Conservation (phyloP, 371 early-diverging fungal genomes). For the Catenaria anguillulae region DNA sequence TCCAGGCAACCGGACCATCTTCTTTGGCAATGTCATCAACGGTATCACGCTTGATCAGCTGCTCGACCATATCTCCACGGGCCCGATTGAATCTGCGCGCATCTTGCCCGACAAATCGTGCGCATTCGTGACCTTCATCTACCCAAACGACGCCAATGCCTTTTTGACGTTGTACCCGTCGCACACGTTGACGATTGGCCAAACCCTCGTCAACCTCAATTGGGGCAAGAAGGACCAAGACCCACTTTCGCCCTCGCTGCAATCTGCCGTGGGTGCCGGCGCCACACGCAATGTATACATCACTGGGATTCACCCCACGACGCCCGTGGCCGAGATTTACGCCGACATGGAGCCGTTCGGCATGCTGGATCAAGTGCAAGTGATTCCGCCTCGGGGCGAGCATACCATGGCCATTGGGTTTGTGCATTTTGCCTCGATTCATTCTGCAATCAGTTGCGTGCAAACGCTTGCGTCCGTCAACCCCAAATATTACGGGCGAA, state of each 20-base stretch:
- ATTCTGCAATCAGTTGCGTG: constrained; percentile 56
- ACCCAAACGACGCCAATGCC: constrained; percentile 39
- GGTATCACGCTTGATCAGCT: not conserved
- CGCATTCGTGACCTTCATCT: constrained; percentile 63
- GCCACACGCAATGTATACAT: constrained; percentile 65
- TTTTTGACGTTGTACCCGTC: constrained; percentile 29
- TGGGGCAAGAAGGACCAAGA: constrained; percentile 48
- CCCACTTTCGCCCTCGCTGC: constrained; percentile 26
- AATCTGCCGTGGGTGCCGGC: constrained; percentile 43
- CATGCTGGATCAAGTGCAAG: constrained; percentile 50
- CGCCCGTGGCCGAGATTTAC: constrained; percentile 32
- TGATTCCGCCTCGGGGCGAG: constrained; percentile 42
- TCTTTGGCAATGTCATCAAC: not conserved
- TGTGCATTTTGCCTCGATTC: constrained; percentile 56
- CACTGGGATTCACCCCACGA: constrained; percentile 42
- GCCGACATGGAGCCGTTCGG: constrained; percentile 49
- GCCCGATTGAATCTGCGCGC: constrained; percentile 23
- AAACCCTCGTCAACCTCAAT: constrained; percentile 47
- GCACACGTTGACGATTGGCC: constrained; percentile 20
- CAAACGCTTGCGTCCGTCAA: constrained; percentile 29
- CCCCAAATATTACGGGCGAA: constrained; percentile 28
- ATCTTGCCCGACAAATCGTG: constrained; percentile 63
- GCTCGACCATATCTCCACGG: not conserved
- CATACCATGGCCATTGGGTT: constrained; percentile 41
- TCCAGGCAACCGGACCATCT: not conserved